phyloP scores from a whole-genome alignment of 2,329 filamentous ascomycete genomes.

The Aspergillus awamori region DNA sequence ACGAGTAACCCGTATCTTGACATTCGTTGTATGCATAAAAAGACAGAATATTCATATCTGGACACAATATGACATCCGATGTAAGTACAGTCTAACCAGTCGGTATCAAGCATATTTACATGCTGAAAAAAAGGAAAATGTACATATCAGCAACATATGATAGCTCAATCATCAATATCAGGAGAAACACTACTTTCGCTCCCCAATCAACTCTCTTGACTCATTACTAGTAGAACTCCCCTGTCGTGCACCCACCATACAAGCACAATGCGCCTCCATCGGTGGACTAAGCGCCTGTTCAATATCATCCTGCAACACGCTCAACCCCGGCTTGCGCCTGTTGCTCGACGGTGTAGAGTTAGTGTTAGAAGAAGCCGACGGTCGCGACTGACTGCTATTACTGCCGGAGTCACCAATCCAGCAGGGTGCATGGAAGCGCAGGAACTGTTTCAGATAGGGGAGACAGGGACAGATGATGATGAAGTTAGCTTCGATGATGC shows the following conservation, averaged over 20 bases:
- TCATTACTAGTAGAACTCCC: background rate
- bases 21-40: background rate
- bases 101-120: no score
- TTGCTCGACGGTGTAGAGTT: background rate
- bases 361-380: background rate
- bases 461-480: constrained; percentile 16
- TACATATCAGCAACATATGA: no score
- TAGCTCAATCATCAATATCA: background rate
- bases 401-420: background rate
- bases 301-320: constrained; percentile 7
- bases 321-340: background rate
- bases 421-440: constrained; percentile 9
- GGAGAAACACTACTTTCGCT: background rate
- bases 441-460: constrained; percentile 12
- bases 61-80: background rate
- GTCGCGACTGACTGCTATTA: background rate
- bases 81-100: background rate
- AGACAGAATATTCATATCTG: background rate
- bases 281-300: background rate
- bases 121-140: no score
- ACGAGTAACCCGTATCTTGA: no score
- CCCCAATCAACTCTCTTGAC: background rate
- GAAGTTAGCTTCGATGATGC: constrained; percentile 17
- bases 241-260: background rate
- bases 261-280: background rate